Evolutionary conservation across 306 rosid species (phyloP).

Genomic region (Fragaria ananassa): DNA sequence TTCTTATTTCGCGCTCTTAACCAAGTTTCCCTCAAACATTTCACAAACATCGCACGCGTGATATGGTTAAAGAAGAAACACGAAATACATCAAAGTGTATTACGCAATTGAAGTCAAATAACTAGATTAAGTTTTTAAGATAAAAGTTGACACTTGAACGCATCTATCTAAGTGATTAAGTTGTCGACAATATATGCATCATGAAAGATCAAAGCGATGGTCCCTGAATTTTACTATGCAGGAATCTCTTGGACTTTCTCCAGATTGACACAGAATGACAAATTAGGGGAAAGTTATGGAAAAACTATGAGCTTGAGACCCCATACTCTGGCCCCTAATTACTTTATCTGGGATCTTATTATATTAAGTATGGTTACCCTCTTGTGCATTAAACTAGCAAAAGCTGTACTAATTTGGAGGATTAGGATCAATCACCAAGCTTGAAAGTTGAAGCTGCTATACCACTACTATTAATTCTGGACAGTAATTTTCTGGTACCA

Average conservation of each 20-base stretch:
- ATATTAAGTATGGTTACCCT: neutral
- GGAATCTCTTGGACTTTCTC: conserved; percentile 9
- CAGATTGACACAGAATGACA: neutral
- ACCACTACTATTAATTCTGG: too few relatives aligned
- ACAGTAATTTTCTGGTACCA: conserved; percentile 1
- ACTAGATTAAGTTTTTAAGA: neutral
- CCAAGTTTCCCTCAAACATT: too few relatives aligned
- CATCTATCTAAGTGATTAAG: neutral
- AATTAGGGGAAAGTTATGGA: neutral
- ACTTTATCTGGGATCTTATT: neutral
- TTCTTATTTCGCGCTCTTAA: too few relatives aligned
- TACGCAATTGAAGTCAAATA: neutral
- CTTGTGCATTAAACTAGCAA: neutral
- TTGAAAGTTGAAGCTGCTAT: neutral
- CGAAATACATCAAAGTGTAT: neutral
- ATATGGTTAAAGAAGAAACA: neutral
- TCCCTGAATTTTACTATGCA: conserved; percentile 1
- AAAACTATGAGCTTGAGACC: neutral
- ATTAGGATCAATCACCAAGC: conserved; percentile 4
- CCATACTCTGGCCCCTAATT: conserved; percentile 2
- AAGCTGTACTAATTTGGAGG: neutral
- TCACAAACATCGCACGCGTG: neutral
- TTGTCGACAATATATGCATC: neutral
- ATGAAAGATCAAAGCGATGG: neutral
- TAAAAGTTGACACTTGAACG: neutral